Conservation (phyloP, 805 yeast genomes). For the Candida bentonensis region DNA sequence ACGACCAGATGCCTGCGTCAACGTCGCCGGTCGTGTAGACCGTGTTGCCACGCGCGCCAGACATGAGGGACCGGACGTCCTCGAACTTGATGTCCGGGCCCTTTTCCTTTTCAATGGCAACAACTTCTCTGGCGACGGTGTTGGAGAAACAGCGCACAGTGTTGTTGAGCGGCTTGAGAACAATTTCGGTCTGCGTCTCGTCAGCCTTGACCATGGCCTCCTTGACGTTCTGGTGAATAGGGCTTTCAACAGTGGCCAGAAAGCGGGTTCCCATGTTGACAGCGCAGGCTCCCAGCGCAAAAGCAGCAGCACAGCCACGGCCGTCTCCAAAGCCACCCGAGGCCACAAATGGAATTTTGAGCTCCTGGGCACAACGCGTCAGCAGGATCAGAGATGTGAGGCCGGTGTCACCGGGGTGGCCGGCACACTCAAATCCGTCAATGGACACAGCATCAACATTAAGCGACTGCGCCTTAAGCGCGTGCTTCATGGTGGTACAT, state of each 20-base stretch:
- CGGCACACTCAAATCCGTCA: constrained; percentile 24
- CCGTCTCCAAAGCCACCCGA: constrained; percentile 23
- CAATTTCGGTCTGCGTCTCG: constrained; percentile 18
- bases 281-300: constrained; percentile 18
- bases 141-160: constrained; percentile 18
- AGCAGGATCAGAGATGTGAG: constrained; percentile 16
- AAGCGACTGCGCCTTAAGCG: constrained; percentile 17
- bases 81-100: constrained; percentile 12
- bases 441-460: constrained; percentile 22
- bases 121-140: constrained; percentile 16
- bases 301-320: constrained; percentile 21
- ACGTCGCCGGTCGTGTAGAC: constrained; percentile 24
- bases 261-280: constrained; percentile 23
- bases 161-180: constrained; percentile 18
- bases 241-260: constrained; percentile 19
- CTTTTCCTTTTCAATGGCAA: constrained; percentile 12
- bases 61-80: constrained; percentile 15
- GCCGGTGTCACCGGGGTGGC: constrained; percentile 24
- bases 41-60: constrained; percentile 17
- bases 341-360: constrained; percentile 19
- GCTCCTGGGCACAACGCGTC: constrained; percentile 15
- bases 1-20: constrained; percentile 20
- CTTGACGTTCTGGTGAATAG: constrained; percentile 16
- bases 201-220: constrained; percentile 11
- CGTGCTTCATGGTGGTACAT: constrained; percentile 18